Percentiles rank a stretch among this genome's conserved stretches.
These are phyloP conservation scores for Leccinum fuscescens DNA, from an alignment of 1,284 basidiomycete species.

Conservation along the genomic window DNA sequence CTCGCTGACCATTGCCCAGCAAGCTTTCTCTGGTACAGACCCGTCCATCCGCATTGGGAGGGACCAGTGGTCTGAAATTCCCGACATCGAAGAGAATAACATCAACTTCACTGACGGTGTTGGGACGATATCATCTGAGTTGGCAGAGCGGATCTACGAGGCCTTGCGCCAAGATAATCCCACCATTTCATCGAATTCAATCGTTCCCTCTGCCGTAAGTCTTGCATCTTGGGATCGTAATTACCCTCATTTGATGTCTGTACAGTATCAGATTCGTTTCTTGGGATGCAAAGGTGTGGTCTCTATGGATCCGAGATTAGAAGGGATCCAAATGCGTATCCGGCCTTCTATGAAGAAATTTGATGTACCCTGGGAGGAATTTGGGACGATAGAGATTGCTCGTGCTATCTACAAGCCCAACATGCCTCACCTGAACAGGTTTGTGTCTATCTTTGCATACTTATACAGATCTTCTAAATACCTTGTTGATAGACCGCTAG, in stretches of 20 bases:
- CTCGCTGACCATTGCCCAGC: constrained; percentile 32
- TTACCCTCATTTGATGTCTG: background rate
- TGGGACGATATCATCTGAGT: constrained; percentile 65
- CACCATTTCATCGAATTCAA: constrained; percentile 31
- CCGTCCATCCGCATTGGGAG: constrained; percentile 57
- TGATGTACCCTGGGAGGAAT: constrained; percentile 43
- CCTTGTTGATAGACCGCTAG: constrained; percentile 47
- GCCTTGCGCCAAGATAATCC: constrained; percentile 47
- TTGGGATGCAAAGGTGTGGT: constrained; percentile 78
- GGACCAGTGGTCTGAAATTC: constrained; percentile 59
- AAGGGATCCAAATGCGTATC: constrained; percentile 55
- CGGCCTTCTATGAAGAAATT: constrained; percentile 79
- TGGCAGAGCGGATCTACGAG: constrained; percentile 59
- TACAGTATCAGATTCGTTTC: constrained; percentile 73
- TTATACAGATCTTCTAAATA: constrained; percentile 1
- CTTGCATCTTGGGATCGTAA: background rate
- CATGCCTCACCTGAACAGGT: constrained; percentile 65
- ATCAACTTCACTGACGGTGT: constrained; percentile 72
- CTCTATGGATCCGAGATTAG: constrained; percentile 54
- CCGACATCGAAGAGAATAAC: constrained; percentile 42
- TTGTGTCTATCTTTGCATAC: constrained; percentile 9
- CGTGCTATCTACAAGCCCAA: constrained; percentile 56
- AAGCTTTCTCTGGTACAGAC: constrained; percentile 80
- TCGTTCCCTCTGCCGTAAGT: constrained; percentile 62
- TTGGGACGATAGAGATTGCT: constrained; percentile 69